Evolutionary conservation across 2,329 filamentous ascomycete species (phyloP), one percentile per base, ranked within the genome.

Genomic region (Fusarium aywerte): DNA sequence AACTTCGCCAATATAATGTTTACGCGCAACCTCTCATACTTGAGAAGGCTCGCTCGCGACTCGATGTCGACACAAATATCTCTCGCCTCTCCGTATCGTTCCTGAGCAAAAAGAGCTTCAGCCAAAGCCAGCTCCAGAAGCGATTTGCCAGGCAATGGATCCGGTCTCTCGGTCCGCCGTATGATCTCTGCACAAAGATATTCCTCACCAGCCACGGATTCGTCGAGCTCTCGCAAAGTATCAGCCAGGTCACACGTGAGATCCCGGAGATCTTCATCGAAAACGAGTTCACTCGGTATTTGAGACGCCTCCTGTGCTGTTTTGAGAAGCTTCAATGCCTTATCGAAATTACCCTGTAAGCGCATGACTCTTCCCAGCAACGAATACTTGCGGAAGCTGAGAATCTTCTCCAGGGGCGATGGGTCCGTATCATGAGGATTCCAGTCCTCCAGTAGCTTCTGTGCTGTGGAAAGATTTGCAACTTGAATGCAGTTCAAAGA

Each of bases 201-300:
- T 4, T 27, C 38, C 42, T 71, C 65, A 16, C 62, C 63, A n/a
- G 21, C 27, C 33, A 25, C 32, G 29, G 68, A 57, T 8, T 69
- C 39, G 42, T 68, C 49, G 21, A 71, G 68, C 18, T 71, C 68
- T 35, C 68, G 54, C 9, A 71, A 25, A 25, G 68, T 53, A 47
- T 71, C 68, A 4, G 68, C 68, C n/a, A 67, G 64, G 16, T 71
- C 66, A 42, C 68, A 69, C 21, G 50, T 65, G 23, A 71, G 52
- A 43, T 71, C 68, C 7, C 68, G 58, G 7, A 69, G 50, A 36
- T 69, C 58, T 36, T 71, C 68, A 12, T 71, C 66, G 18, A 71
- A 67, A 20, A 67, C 21, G 15, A 71, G 44, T 11, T 50, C 51
- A 39, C 47, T 39, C 15, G 27, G 43, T 29, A 62, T 45, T 39